A percentile compares a stretch with the other conserved stretches of the same genome.
These are phyloP conservation scores for Fusarium siculi DNA, from an alignment of 2,329 filamentous ascomycete genomes.

Conservation along the genomic window DNA sequence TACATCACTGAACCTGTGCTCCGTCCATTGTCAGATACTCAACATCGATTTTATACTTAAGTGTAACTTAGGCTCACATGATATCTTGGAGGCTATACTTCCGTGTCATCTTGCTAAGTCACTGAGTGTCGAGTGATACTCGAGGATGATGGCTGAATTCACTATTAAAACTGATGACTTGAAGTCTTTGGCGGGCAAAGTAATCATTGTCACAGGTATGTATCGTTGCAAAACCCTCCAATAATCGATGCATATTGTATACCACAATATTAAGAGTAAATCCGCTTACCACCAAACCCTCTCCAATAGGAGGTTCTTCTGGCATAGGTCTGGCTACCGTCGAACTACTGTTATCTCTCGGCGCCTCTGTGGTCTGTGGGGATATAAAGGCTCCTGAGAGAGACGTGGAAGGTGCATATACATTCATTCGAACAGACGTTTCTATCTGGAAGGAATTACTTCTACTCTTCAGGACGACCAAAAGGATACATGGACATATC, in stretches of 20 bases:
- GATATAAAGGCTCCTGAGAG: constrained; percentile 59
- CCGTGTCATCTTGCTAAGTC: no score
- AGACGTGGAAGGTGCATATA: constrained; percentile 40
- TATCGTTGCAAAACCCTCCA: no score
- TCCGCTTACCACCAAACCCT: neutral
- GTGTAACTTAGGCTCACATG: no score
- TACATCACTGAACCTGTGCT: no score
- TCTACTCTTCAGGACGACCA: constrained; percentile 61
- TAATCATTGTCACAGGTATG: constrained; percentile 61
- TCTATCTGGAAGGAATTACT: constrained; percentile 60
- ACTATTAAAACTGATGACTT: constrained; percentile 58
- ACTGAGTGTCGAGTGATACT: no score
- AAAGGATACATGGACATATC: constrained; percentile 75
- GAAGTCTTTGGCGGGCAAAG: constrained; percentile 56
- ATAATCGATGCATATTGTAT: no score
- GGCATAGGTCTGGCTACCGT: constrained; percentile 69
- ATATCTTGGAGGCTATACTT: no score
- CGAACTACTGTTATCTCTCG: constrained; percentile 60
- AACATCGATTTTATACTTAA: no score
- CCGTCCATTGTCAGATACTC: no score
- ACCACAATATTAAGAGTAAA: no score
- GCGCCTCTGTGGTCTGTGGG: constrained; percentile 65
- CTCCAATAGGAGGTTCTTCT: constrained; percentile 60
- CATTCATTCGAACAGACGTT: constrained; percentile 58
- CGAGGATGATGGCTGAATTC: constrained; percentile 55